phyloP scores from a whole-genome alignment of 2,329 filamentous ascomycete species.

The Colletotrichum cuscutae region DNA sequence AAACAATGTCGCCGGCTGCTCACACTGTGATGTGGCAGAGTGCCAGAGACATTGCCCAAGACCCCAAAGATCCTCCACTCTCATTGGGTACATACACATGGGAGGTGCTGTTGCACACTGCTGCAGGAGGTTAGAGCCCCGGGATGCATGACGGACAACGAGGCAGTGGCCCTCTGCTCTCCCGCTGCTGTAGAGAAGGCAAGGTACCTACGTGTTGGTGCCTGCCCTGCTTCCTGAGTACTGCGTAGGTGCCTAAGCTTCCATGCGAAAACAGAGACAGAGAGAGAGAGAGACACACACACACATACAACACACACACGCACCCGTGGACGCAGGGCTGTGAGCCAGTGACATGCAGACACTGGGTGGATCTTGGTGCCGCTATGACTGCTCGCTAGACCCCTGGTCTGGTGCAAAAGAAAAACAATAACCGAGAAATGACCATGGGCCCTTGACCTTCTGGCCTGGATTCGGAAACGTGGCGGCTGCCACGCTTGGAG shows the following conservation, averaged over 20 bases:
- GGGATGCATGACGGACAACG: constrained; percentile 31
- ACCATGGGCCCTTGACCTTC: constrained; percentile 15
- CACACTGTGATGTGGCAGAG: neutral
- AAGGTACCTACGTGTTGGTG: neutral
- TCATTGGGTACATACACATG: constrained; percentile 20
- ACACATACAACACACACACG: neutral
- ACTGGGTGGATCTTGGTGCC: constrained; percentile 19
- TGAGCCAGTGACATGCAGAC: constrained; percentile 19
- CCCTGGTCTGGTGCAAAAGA: neutral
- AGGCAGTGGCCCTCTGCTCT: constrained; percentile 25
- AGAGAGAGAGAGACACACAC: neutral
- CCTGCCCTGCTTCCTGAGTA: no score
- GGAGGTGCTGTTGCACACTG: neutral
- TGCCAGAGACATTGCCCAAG: neutral
- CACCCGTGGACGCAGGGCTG: constrained; percentile 3
- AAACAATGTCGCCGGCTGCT: neutral
- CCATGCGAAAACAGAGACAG: neutral
- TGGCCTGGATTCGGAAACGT: constrained; percentile 34
- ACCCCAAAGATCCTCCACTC: neutral
- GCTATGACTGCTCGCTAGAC: constrained; percentile 27
- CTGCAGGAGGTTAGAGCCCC: constrained; percentile 31
- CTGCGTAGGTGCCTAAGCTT: no score
- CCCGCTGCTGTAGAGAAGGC: neutral
- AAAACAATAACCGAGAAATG: constrained; percentile 23
- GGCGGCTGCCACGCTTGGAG: constrained; percentile 31